Evolutionary conservation across 2,329 filamentous ascomycete species (phyloP), one percentile per base, ranked within the genome.

Genomic region (Fusarium staphyleae): DNA sequence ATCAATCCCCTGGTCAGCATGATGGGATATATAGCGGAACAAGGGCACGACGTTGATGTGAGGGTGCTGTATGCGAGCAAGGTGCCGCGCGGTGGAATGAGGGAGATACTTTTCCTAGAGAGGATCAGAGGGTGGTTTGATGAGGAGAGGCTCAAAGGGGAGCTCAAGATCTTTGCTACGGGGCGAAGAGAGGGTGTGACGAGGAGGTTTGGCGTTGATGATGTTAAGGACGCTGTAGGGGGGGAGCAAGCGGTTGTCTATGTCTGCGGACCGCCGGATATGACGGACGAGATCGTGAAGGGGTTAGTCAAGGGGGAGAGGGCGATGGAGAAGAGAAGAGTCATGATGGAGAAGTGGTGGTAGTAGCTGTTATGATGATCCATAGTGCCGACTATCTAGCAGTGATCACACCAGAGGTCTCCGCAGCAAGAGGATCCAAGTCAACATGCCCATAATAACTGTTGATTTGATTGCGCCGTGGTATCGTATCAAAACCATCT

Each of bases 1-100:
- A 87, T 96, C 50, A 96, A 96, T 65, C 90, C 90, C 1, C 75
- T 93, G 5, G 82, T 91, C 49, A 90, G 89, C 48, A 93, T 93
- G 70, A 75, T 91, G 41, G 79, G 83, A 13, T 80, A 82, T 55
- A 75, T 92, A 6, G 78, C 78, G 18, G 74, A 74, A 36, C 32
- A 48, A n/a, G 33, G 32, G 10, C 47, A 69, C 16, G 26, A 14
- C 11, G 48, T 50, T 9, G 72, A 82, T 12, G 80, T 90, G 13
- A 75, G 78, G 34, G 77, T 92, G 51, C 63, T 93, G 26, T 93
- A 93, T 69, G 82, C 83, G 3, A 83, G 75, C 18, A 77, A 75
- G 52, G 59, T 69, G 69, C 52, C 73, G 56, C 3, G 58, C 39
- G 57, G 55, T 54, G 60, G 67, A 2, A 55, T 72, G 5, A 63